Percentiles rank a stretch among this genome's conserved stretches.
Conservation (phyloP, 2,329 filamentous ascomycete genomes). For the Karstenula rhodostoma region DNA sequence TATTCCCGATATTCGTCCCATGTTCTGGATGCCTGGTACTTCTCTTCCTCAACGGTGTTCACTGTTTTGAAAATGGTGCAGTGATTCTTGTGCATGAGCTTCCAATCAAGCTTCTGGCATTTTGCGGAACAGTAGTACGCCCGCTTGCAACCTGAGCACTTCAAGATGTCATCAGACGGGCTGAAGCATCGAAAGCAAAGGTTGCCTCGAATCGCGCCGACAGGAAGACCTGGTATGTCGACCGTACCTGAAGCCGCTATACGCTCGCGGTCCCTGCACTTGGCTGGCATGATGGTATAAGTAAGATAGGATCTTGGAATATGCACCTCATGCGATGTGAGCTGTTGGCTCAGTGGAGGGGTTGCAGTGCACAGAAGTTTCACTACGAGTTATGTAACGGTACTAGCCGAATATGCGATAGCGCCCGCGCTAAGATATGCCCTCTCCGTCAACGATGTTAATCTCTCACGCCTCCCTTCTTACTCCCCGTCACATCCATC, state of each 20-base stretch:
- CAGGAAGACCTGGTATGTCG: slow-evolving; percentile 24
- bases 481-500: neutral
- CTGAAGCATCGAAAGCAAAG: slow-evolving; percentile 30
- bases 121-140: slow-evolving; percentile 30
- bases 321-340: neutral
- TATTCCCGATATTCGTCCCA: slow-evolving; percentile 24
- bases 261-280: slow-evolving; percentile 30
- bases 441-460: too few relatives aligned
- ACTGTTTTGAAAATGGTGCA: slow-evolving; percentile 27
- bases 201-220: slow-evolving; percentile 26
- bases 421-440: neutral
- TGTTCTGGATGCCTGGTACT: slow-evolving; percentile 22
- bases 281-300: slow-evolving; percentile 22
- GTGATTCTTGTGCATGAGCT: slow-evolving; percentile 26
- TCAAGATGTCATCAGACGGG: slow-evolving; percentile 23
- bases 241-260: slow-evolving; percentile 21
- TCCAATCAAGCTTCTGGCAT: slow-evolving; percentile 33
- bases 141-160: slow-evolving; percentile 25
- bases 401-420: neutral
- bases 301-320: neutral
- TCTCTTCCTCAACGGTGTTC: slow-evolving; percentile 24
- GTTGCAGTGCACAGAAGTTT: neutral
- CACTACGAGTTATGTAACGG: neutral
- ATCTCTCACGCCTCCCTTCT: neutral
- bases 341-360: neutral